A percentile compares a stretch with the other conserved stretches of the same genome.
Evolutionary conservation across 306 rosid genomes (phyloP).

Genomic region (Morella rubra): DNA sequence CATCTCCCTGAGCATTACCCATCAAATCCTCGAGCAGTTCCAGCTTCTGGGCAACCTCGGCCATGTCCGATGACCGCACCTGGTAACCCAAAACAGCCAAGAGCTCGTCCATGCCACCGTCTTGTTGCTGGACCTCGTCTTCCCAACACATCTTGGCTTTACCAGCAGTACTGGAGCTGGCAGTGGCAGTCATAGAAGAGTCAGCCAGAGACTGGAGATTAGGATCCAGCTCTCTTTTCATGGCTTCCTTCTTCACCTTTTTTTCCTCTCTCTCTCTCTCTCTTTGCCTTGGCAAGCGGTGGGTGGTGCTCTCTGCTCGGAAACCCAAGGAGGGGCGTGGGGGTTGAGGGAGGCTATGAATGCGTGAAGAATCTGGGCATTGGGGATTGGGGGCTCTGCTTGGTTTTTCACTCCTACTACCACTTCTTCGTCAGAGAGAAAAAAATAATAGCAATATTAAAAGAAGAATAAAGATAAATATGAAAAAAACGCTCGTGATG

Average conservation of each 20-base stretch:
- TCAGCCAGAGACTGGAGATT: slow-evolving; percentile 33
- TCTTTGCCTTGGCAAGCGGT: neutral
- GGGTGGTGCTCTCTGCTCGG: slow-evolving; percentile 1
- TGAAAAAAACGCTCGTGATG: slow-evolving; percentile 35
- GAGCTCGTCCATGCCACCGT: slow-evolving; percentile 80
- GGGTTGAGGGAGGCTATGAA: neutral
- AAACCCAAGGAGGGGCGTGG: neutral
- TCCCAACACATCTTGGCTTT: slow-evolving; percentile 67
- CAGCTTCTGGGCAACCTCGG: slow-evolving; percentile 76
- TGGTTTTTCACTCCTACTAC: slow-evolving; percentile 26
- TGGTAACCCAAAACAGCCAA: slow-evolving; percentile 85
- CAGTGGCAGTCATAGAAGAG: slow-evolving; percentile 22
- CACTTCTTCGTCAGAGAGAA: slow-evolving; percentile 11
- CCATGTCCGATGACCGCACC: slow-evolving; percentile 78
- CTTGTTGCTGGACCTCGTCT: slow-evolving; percentile 36
- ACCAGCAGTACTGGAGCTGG: neutral
- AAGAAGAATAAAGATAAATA: neutral
- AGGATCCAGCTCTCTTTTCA: slow-evolving; percentile 66
- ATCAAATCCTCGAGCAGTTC: slow-evolving; percentile 80
- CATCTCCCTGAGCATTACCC: slow-evolving; percentile 51
- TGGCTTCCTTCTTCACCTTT: neutral
- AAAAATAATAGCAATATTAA: slow-evolving; percentile 4
- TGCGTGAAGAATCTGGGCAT: slow-evolving; percentile 37
- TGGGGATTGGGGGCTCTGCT: slow-evolving; percentile 25
- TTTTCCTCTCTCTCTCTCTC: too few relatives aligned